Percentiles rank a stretch among this genome's conserved stretches.
These are phyloP conservation scores for Boletus smithii DNA, from an alignment of 1,284 basidiomycete species.

Conservation along the genomic window DNA sequence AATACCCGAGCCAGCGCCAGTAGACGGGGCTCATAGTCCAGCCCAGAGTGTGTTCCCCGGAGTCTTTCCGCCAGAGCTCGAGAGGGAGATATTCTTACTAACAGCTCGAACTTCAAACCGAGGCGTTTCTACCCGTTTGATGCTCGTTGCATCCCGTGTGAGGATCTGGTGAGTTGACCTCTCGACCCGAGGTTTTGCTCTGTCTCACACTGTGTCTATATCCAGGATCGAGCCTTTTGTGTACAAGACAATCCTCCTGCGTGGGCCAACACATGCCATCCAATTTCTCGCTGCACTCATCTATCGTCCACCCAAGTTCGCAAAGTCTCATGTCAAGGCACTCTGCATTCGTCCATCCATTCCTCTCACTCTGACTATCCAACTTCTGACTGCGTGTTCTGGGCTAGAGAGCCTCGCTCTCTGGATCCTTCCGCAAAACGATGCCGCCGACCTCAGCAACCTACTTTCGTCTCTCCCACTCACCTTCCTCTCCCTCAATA, in stretches of 20 bases:
- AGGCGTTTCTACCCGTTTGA: too few relatives aligned
- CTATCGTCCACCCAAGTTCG: conserved; percentile 12
- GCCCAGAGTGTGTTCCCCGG: too few relatives aligned
- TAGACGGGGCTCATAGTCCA: too few relatives aligned
- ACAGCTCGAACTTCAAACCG: too few relatives aligned
- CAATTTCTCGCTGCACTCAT: conserved; percentile 9
- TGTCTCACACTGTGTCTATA: too few relatives aligned
- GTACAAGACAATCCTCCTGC: conserved; percentile 16
- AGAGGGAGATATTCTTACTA: too few relatives aligned
- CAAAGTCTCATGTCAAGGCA: conserved; percentile 9
- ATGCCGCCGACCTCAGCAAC: background rate
- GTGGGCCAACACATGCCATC: conserved; percentile 4
- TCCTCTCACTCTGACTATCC: background rate
- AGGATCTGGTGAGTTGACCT: too few relatives aligned
- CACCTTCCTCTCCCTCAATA: conserved; percentile 14
- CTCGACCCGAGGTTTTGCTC: too few relatives aligned
- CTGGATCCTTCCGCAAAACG: conserved; percentile 11
- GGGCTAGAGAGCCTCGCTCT: conserved; percentile 20
- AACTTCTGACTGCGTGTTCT: conserved; percentile 15
- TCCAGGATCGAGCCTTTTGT: conserved; percentile 22
- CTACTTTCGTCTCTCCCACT: conserved; percentile 15
- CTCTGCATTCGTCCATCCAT: conserved; percentile 16
- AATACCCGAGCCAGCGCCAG: too few relatives aligned
- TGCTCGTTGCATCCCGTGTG: too few relatives aligned
- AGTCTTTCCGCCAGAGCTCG: too few relatives aligned